phyloP scores from a whole-genome alignment of 345 rosid genomes.

The Aurinia saxatilis region DNA sequence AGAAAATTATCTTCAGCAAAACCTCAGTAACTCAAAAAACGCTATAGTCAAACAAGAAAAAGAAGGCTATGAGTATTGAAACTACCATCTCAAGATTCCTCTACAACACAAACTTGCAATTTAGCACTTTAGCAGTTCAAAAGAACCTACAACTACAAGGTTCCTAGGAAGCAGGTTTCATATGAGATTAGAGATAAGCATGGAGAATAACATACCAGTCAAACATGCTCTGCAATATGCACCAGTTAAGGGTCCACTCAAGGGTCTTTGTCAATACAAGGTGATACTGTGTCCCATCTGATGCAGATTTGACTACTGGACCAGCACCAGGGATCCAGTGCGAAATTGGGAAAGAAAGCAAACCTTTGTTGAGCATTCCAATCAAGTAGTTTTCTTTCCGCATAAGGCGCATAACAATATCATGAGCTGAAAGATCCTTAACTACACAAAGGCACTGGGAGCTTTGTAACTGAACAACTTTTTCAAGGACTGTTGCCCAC shows the following conservation, averaged over 20 bases:
- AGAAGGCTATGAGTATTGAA: background rate
- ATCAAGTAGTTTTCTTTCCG: slow-evolving; percentile 97
- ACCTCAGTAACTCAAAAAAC: background rate
- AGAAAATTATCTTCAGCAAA: background rate
- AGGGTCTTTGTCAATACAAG: slow-evolving; percentile 84
- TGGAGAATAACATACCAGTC: slow-evolving; percentile 55
- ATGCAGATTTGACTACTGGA: slow-evolving; percentile 53
- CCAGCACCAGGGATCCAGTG: slow-evolving; percentile 95
- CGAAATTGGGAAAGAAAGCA: slow-evolving; percentile 81
- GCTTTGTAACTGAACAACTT: slow-evolving; percentile 77
- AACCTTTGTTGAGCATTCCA: slow-evolving; percentile 95
- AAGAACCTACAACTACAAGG: background rate
- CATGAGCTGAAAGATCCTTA: slow-evolving; percentile 97
- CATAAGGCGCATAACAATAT: slow-evolving; percentile 91
- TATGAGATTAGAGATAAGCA: background rate
- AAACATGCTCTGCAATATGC: slow-evolving; percentile 98
- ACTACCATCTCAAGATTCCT: background rate
- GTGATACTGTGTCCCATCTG: slow-evolving; percentile 47
- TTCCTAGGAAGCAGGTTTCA: background rate
- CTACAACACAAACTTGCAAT: background rate
- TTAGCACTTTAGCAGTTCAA: background rate
- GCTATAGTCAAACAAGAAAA: background rate
- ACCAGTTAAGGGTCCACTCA: slow-evolving; percentile 98
- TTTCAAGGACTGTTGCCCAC: slow-evolving; percentile 89
- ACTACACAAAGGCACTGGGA: slow-evolving; percentile 82